Evolutionary conservation across 768 basidiomycete species (phyloP).

Genomic region (Pleurotus ostreatus): DNA sequence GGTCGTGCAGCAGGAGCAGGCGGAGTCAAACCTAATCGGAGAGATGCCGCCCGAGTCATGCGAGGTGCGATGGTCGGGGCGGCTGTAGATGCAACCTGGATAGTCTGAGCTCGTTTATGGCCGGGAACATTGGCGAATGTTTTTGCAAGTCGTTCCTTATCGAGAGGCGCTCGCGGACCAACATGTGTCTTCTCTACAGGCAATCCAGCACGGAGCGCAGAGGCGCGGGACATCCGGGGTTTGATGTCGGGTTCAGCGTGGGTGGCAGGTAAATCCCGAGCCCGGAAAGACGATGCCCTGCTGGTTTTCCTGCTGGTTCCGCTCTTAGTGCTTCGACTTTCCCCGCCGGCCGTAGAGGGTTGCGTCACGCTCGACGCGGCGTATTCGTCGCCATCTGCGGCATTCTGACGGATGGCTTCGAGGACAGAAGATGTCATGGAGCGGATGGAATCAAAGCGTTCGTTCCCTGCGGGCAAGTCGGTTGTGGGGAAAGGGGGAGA

Average conservation of each 20-base stretch:
- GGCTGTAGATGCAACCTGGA: constrained; percentile 70
- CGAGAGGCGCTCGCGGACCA: constrained; percentile 46
- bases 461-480: constrained; percentile 47
- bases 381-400: constrained; percentile 29
- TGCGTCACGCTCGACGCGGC: constrained; percentile 39
- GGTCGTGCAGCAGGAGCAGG: constrained; percentile 37
- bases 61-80: constrained; percentile 69
- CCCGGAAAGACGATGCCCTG: constrained; percentile 43
- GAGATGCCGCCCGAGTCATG: constrained; percentile 71
- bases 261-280: constrained; percentile 63
- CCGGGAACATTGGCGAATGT: constrained; percentile 80
- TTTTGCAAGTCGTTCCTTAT: constrained; percentile 57
- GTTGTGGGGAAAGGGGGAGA: constrained; percentile 75
- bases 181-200: constrained; percentile 38
- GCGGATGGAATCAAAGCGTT: constrained; percentile 26
- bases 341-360: constrained; percentile 39
- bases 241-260: constrained; percentile 62
- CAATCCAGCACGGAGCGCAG: constrained; percentile 66
- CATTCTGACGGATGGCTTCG: constrained; percentile 33
- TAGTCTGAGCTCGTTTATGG: constrained; percentile 68
- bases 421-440: constrained; percentile 47
- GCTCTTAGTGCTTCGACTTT: constrained; percentile 27
- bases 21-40: constrained; percentile 52
- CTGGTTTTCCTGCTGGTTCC: constrained; percentile 36
- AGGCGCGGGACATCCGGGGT: constrained; percentile 73